A percentile compares a stretch with the other conserved stretches of the same genome.
Evolutionary conservation across 1,284 basidiomycete genomes (phyloP).

Genomic region (Melampsora americana): DNA sequence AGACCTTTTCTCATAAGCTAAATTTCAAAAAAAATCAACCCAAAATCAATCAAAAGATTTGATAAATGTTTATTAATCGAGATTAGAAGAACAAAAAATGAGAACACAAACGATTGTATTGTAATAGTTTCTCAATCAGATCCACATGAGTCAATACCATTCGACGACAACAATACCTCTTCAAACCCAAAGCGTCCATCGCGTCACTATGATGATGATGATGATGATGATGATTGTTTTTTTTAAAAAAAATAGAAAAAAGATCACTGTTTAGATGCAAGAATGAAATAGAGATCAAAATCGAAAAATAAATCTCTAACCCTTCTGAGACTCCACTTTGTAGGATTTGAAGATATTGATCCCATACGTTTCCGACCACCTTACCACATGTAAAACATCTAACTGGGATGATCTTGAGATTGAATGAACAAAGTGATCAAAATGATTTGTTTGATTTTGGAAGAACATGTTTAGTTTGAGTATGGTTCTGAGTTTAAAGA

Average conservation of each 20-base stretch:
- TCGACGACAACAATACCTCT: conserved; percentile 90
- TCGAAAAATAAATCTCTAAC: conserved; percentile 3
- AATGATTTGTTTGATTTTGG: too few relatives aligned
- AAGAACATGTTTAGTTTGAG: too few relatives aligned
- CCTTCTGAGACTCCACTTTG: conserved; percentile 42
- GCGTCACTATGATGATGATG: conserved; percentile 83
- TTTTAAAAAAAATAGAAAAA: too few relatives aligned
- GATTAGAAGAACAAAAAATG: not conserved
- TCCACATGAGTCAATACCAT: conserved; percentile 99
- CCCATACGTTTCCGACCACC: conserved; percentile 64
- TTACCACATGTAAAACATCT: conserved; percentile 89
- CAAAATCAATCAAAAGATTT: not conserved
- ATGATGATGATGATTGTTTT: too few relatives aligned
- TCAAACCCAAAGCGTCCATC: conserved; percentile 82
- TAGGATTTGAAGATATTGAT: conserved; percentile 35
- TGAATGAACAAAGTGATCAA: not conserved
- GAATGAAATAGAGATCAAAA: not conserved
- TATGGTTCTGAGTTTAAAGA: too few relatives aligned
- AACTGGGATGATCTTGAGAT: conserved; percentile 71
- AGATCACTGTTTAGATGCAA: too few relatives aligned
- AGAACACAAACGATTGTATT: conserved; percentile 83
- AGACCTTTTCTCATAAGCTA: conserved; percentile 7
- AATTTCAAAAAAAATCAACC: not conserved
- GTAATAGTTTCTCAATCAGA: conserved; percentile 88
- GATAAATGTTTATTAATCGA: not conserved